phyloP scores from a whole-genome alignment of 768 basidiomycete species.

The Hericium alpestre region DNA sequence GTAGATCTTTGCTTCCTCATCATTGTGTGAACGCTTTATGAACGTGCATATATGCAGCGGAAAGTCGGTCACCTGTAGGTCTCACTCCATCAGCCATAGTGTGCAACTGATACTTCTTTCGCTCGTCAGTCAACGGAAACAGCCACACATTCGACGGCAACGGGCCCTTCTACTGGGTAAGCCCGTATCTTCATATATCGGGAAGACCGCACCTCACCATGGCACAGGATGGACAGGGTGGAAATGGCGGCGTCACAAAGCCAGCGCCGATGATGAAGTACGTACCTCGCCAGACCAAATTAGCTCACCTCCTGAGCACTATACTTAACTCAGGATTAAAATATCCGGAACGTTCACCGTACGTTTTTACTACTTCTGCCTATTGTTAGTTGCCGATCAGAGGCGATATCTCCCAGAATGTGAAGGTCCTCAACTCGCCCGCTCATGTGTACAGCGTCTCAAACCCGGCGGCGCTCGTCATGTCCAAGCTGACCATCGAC shows the following conservation, averaged over 20 bases:
- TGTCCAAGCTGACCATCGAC: constrained; percentile 41
- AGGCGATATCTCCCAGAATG: constrained; percentile 15
- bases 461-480: constrained; percentile 23
- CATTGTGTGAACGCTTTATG: background rate
- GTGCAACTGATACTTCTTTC: background rate
- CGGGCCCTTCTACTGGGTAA: constrained; percentile 35
- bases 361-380: background rate
- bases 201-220: background rate
- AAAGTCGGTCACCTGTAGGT: constrained; percentile 36
- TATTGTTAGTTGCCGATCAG: background rate
- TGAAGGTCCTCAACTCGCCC: constrained; percentile 32
- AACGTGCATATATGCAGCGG: constrained; percentile 26
- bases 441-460: constrained; percentile 21
- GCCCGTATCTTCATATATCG: background rate
- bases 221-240: constrained; percentile 20
- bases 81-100: background rate
- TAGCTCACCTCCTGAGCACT: background rate
- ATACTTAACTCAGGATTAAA: constrained; percentile 19
- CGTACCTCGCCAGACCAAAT: background rate
- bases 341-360: constrained; percentile 32
- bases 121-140: constrained; percentile 28
- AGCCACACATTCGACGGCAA: constrained; percentile 30
- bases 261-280: constrained; percentile 32
- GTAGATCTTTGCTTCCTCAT: background rate
- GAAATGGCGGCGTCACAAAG: constrained; percentile 22